These are phyloP conservation scores for Paralagenidium karlingii DNA, from an alignment of 352 stramenopile genomes.

Conservation along the genomic window DNA sequence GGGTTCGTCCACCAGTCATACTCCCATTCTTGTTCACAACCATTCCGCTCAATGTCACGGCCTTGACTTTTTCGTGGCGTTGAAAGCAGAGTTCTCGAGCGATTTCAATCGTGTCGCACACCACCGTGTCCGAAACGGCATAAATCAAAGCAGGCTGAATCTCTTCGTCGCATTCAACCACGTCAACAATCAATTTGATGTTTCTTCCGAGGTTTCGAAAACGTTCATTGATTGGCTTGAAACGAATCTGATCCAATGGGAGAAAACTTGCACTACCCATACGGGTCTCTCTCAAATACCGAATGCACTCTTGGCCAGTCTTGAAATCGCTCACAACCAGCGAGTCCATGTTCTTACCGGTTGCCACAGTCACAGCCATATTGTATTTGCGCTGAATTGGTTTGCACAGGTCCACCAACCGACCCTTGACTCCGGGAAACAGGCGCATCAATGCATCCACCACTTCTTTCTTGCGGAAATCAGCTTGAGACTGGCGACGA, in stretches of 20 bases:
- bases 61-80: constrained; percentile 78
- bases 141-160: constrained; percentile 92
- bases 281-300: constrained; percentile 93
- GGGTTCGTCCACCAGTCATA: constrained; percentile 94
- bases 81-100: constrained; percentile 80
- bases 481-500: constrained; percentile 84
- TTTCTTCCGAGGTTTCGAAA: constrained; percentile 84
- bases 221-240: constrained; percentile 88
- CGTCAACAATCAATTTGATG: constrained; percentile 92
- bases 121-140: constrained; percentile 91
- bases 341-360: constrained; percentile 96
- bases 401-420: constrained; percentile 95
- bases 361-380: constrained; percentile 94
- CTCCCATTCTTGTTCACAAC: constrained; percentile 97
- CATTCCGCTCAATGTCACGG: constrained; percentile 90
- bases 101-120: constrained; percentile 92
- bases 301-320: constrained; percentile 76
- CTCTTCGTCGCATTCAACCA: constrained; percentile 90
- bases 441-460: constrained; percentile 73
- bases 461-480: constrained; percentile 67
- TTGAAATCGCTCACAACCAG: constrained; percentile 72
- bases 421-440: constrained; percentile 90
- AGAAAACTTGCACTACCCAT: constrained; percentile 94
- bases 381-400: constrained; percentile 95
- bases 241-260: constrained; percentile 90